phyloP scores from a whole-genome alignment of 140 eudicot genomes.

The Senecio squalidus region DNA sequence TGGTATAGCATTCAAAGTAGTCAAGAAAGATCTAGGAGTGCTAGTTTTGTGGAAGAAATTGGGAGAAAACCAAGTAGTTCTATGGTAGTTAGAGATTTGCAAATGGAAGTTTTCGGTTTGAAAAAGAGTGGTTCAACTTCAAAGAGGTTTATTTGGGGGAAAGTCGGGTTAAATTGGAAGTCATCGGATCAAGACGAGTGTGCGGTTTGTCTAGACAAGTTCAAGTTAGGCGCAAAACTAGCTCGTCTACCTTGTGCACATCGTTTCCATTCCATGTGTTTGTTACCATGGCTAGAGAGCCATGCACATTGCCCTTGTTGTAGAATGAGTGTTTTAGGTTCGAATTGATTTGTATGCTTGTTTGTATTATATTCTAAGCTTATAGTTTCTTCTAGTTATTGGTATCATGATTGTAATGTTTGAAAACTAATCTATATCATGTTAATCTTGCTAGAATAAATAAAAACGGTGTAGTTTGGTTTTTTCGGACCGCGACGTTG shows the following conservation, averaged over 20 bases:
- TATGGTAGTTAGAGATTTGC: conserved; percentile 14
- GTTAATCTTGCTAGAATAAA: neutral
- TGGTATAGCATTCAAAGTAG: conserved; percentile 18
- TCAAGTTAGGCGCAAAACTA: conserved; percentile 39
- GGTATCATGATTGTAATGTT: conserved; percentile 3
- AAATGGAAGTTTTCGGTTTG: conserved; percentile 30
- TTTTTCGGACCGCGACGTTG: no score
- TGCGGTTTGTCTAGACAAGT: conserved; percentile 64
- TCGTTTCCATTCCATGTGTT: conserved; percentile 64
- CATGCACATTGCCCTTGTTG: conserved; percentile 89
- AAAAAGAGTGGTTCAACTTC: conserved; percentile 52
- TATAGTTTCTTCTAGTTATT: conserved; percentile 4
- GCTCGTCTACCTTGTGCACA: conserved; percentile 63
- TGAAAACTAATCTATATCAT: neutral
- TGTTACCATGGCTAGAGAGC: conserved; percentile 67
- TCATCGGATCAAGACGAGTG: conserved; percentile 59
- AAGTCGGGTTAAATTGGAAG: conserved; percentile 52
- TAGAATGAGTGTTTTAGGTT: conserved; percentile 30
- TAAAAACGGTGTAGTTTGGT: no score
- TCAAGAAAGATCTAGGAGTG: conserved; percentile 10
- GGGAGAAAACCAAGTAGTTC: conserved; percentile 15
- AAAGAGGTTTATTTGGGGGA: conserved; percentile 54
- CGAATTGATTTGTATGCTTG: neutral
- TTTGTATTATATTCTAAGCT: neutral
- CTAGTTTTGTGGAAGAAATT: no score